Evolutionary conservation across 208 protist species (phyloP), one percentile per base, ranked within the genome.

Genomic region (Hexamita inflata): DNA sequence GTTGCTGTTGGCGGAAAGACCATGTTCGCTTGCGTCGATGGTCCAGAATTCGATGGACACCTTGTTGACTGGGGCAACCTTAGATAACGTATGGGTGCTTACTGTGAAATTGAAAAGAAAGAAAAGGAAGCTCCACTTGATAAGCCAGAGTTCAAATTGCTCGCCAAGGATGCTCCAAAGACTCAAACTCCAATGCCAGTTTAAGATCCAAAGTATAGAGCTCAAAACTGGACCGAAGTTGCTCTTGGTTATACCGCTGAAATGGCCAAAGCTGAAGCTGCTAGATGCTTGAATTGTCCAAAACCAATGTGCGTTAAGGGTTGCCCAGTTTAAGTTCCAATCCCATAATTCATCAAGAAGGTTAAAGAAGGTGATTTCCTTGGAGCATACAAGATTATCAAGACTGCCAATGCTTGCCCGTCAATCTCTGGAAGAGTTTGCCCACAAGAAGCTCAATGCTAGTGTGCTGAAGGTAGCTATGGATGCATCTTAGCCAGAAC

Each of bases 391-490:
- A 32, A n/a, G 7, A 39, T 76, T 19, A 76, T 76, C 45, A 76
- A 76, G 58, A 15, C 13, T 15, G 45, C 32, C 35, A 7, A 76
- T 58, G 4, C 35, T 4, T 62, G 59, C 58, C 59, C 59, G 2
- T 9, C 39, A 41, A 61, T 76, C 32, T 45, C 73, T 67, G 73
- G 73, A 15, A 9, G 73, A 41, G 59, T 76, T 24, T 76, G 73
- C 59, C 73, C 73, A 28, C 73, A 76, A 59, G 73, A 76, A 58
- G 30, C 4, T 19, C 73, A 76, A 35, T 76, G 73, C 34, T 28
- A 76, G 59, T 45, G 24, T 13, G 57, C 64, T 24, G 64, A 70
- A 45, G 64, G 64, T 32, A 49, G 4, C 2, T 70, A 40, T n/a
- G 64, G 64, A 24, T 70, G 64, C n/a, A 70, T 70, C n/a, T 34